Evolutionary conservation across 495 filamentous ascomycete genomes (phyloP), one percentile per base, ranked within the genome.

Genomic region (Apodospora peruviana): DNA sequence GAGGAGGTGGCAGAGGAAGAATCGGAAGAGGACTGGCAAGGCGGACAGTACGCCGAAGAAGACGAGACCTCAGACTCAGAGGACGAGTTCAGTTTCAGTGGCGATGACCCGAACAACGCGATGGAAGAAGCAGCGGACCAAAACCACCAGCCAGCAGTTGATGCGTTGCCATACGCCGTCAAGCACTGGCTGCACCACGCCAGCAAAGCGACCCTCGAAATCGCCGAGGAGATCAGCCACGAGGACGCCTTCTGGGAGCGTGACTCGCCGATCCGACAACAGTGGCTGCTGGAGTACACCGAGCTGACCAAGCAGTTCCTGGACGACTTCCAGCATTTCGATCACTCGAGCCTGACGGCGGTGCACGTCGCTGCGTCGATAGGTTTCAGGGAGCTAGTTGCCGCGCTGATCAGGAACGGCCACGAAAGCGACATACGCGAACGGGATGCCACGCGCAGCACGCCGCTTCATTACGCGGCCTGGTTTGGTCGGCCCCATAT

Each of bases 181-280:
- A 69, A 69, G 44, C 42, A 69, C 40, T 69, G 66, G 66, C 56
- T 69, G 17, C 56, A 57, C 21, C 66, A 69, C 35, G 66, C 60
- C 2, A 61, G 61, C 29, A 60, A 69, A 17, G 65, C 66, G 18
- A 69, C 66, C 9, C 58, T 43, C 16, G 66, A 69, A 34, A 62
- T 69, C 27, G 65, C 59, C 9, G 62, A 69, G 16, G 56, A 62
- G 29, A 48, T 69, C 21, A 65, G 61, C 40, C 21, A 57, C 5
- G 61, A 68, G 20, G 42, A 62, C 16, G 57, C 57, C 16, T 69
- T 69, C 43, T 69, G 66, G 66, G 53, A 55, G 20, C 43, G 48
- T 1, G 58, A 62, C 21, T 67, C 66, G 21, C 25, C 35, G 3
- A 57, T 62, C 36, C 58, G 66, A 19, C 62, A 55, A 20, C 58